A percentile compares a stretch with the other conserved stretches of the same genome.
phyloP scores from a whole-genome alignment of 371 early-diverging fungal species.

The Apophysomyces elegans region DNA sequence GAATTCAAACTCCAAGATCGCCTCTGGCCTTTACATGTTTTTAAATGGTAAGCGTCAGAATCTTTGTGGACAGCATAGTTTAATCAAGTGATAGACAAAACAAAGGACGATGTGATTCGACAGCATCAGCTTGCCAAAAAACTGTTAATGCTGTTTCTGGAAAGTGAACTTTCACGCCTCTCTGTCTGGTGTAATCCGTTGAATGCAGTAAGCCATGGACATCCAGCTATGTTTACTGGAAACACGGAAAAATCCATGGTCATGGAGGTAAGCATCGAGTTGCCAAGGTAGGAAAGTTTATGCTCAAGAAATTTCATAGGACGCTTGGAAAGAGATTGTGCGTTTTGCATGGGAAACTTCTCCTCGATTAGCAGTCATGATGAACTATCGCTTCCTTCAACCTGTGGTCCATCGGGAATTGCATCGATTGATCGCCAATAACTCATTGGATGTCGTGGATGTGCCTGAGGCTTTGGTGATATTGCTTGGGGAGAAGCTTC shows the following conservation, averaged over 20 bases:
- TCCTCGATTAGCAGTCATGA: constrained; percentile 80
- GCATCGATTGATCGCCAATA: constrained; percentile 62
- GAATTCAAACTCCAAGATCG: constrained; percentile 40
- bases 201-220: constrained; percentile 47
- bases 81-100: constrained; percentile 28
- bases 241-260: constrained; percentile 52
- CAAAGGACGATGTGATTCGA: constrained; percentile 43
- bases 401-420: constrained; percentile 73
- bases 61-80: no score
- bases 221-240: constrained; percentile 45
- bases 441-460: constrained; percentile 70
- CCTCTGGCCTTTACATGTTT: constrained; percentile 52
- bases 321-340: constrained; percentile 77
- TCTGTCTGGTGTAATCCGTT: constrained; percentile 84
- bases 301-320: constrained; percentile 41
- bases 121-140: constrained; percentile 36
- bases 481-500: constrained; percentile 61
- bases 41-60: constrained; percentile 31
- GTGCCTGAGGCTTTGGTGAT: constrained; percentile 77
- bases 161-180: constrained; percentile 85
- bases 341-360: constrained; percentile 83
- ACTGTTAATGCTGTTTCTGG: constrained; percentile 80
- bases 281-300: not conserved
- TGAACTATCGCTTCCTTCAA: constrained; percentile 75
- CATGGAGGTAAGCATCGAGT: constrained; percentile 41